phyloP scores from a whole-genome alignment of 2,329 filamentous ascomycete genomes.

The Karstenula rhodostoma region DNA sequence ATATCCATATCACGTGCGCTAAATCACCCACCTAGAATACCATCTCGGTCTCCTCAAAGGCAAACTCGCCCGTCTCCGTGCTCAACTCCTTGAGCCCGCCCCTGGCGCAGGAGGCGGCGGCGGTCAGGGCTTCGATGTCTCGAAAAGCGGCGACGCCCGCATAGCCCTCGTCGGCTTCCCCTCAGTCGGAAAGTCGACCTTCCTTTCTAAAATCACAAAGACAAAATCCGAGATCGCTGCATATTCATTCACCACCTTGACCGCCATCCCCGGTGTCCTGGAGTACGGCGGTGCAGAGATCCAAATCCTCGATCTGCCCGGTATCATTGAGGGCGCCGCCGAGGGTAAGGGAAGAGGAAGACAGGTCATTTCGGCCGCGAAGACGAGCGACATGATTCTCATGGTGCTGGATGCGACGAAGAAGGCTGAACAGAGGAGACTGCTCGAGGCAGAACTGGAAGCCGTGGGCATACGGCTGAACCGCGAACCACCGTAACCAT shows the following conservation, averaged over 20 bases:
- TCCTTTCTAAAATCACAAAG: conserved; percentile 98
- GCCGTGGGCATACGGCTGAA: conserved; percentile 95
- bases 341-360: conserved; percentile 95
- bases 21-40: conserved; percentile 73
- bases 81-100: conserved; percentile 90
- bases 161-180: conserved; percentile 99
- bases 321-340: conserved; percentile 96
- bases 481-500: conserved; percentile 81
- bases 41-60: conserved; percentile 97
- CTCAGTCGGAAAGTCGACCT: conserved; percentile 98
- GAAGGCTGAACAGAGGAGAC: conserved; percentile 86
- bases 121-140: conserved; percentile 85
- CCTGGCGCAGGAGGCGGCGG: conserved; percentile 79
- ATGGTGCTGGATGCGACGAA: conserved; percentile 99
- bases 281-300: conserved; percentile 99
- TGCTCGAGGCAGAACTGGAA: conserved; percentile 91
- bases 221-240: conserved; percentile 95
- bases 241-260: conserved; percentile 97
- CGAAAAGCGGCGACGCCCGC: conserved; percentile 93
- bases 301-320: conserved; percentile 94
- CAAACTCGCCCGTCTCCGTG: conserved; percentile 93
- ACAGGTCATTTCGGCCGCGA: conserved; percentile 96
- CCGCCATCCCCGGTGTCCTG: conserved; percentile 94
- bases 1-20: conserved; percentile 40
- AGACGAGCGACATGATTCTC: conserved; percentile 95